Conservation (phyloP, 2,329 filamentous ascomycete species). For the Pseudogymnoascus sp. region DNA sequence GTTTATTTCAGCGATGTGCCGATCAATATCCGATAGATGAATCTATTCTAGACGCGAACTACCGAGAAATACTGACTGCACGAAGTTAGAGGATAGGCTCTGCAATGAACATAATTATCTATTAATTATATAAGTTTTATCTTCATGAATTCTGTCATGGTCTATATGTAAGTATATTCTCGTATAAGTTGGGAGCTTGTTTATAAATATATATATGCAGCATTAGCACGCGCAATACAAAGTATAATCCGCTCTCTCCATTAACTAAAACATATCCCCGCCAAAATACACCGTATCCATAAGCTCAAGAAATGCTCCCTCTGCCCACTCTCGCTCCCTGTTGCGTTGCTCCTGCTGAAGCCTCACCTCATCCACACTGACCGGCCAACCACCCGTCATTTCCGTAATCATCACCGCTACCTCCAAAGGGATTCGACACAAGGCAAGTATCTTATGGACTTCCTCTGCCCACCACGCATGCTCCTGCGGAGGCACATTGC, state of each 20-base stretch:
- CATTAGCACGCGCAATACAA: background rate
- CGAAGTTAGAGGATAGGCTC: too few relatives aligned
- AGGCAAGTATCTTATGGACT: background rate
- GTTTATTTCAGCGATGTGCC: too few relatives aligned
- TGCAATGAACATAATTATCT: too few relatives aligned
- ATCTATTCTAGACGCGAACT: too few relatives aligned
- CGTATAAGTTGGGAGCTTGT: too few relatives aligned
- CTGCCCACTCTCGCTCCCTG: background rate
- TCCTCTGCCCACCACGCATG: slow-evolving; percentile 33
- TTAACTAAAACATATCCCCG: background rate
- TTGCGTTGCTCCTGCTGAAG: background rate
- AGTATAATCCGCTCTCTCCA: background rate
- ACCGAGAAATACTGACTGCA: too few relatives aligned
- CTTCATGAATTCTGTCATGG: too few relatives aligned
- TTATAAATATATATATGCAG: too few relatives aligned
- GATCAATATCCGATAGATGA: too few relatives aligned
- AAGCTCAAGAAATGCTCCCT: background rate
- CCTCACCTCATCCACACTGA: background rate
- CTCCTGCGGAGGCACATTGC: slow-evolving; percentile 43
- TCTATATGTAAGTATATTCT: too few relatives aligned
- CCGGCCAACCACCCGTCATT: background rate
- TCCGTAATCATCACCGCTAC: background rate
- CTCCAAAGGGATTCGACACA: background rate
- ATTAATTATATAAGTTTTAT: too few relatives aligned
- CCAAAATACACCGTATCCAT: background rate